Evolutionary conservation across 177 flowering plant species (phyloP).

Genomic region (Telopea speciosissima): DNA sequence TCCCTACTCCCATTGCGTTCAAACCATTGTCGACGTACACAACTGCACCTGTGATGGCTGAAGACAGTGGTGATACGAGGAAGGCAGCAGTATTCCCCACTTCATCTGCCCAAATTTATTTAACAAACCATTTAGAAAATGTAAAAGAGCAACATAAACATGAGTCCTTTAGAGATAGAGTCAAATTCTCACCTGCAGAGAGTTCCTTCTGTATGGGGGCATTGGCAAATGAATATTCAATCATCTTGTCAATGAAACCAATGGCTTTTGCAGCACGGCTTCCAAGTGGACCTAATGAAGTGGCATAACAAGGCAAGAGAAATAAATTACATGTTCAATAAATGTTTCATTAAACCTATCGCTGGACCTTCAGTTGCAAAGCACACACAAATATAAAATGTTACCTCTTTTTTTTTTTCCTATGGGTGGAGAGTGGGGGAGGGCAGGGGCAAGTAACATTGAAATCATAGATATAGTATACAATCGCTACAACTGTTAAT

Average conservation of each 20-base stretch:
- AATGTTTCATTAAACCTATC: no score
- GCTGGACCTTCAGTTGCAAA: no score
- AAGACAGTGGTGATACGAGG: conserved; percentile 80
- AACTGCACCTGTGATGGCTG: conserved; percentile 85
- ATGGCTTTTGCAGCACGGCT: conserved; percentile 96
- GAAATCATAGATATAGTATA: no score
- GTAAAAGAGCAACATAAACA: neutral
- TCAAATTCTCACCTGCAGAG: conserved; percentile 44
- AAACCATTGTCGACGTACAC: conserved; percentile 85
- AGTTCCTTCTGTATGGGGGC: conserved; percentile 86
- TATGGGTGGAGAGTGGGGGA: no score
- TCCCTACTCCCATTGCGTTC: conserved; percentile 87
- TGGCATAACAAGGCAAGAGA: neutral
- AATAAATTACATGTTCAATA: no score
- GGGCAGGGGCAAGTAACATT: no score
- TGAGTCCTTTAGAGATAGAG: neutral
- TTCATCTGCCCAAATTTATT: conserved; percentile 52
- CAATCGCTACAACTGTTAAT: no score
- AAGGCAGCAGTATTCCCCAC: conserved; percentile 90
- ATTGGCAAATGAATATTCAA: conserved; percentile 70
- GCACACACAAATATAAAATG: no score
- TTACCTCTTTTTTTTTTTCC: no score
- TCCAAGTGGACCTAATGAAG: conserved; percentile 57
- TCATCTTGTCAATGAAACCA: conserved; percentile 86
- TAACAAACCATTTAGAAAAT: neutral